phyloP scores from a whole-genome alignment of 768 basidiomycete genomes.

The Punctularia strigosozonata region DNA sequence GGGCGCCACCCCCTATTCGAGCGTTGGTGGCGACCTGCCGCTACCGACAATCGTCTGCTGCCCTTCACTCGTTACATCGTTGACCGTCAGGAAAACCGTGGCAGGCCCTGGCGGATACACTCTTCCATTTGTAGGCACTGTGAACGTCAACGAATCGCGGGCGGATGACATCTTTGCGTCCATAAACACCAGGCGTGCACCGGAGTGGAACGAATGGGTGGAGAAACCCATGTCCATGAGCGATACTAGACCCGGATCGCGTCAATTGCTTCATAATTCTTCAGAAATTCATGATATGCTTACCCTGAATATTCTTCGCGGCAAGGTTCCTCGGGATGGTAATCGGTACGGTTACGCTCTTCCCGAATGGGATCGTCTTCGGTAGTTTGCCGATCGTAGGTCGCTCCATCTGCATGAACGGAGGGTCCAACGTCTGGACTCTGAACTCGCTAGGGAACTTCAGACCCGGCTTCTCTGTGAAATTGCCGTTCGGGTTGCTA shows the following conservation, averaged over 20 bases:
- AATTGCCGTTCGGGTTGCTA: constrained; percentile 75
- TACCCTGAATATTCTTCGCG: too few species aligned
- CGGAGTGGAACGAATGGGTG: constrained; percentile 67
- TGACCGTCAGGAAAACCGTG: constrained; percentile 56
- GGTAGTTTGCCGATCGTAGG: constrained; percentile 32
- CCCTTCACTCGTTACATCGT: constrained; percentile 56
- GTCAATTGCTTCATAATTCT: too few species aligned
- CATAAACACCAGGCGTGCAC: constrained; percentile 67
- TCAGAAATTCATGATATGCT: too few species aligned
- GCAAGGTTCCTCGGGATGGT: too few species aligned
- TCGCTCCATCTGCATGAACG: constrained; percentile 57
- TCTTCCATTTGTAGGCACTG: constrained; percentile 48
- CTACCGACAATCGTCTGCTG: constrained; percentile 56
- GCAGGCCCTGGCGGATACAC: constrained; percentile 78
- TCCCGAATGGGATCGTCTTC: constrained; percentile 30
- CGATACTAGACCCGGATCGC: constrained; percentile 47
- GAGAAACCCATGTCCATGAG: constrained; percentile 76
- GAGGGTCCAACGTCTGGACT: constrained; percentile 77
- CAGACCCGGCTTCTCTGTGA: constrained; percentile 56
- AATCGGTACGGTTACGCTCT: constrained; percentile 36
- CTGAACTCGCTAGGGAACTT: constrained; percentile 80
- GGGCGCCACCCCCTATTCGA: too few species aligned
- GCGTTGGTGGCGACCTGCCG: too few species aligned
- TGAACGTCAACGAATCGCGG: constrained; percentile 37
- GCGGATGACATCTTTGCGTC: constrained; percentile 25